These are phyloP conservation scores for Tolypocladium nubicola DNA, from an alignment of 2,329 filamentous ascomycete genomes.

Conservation along the genomic window DNA sequence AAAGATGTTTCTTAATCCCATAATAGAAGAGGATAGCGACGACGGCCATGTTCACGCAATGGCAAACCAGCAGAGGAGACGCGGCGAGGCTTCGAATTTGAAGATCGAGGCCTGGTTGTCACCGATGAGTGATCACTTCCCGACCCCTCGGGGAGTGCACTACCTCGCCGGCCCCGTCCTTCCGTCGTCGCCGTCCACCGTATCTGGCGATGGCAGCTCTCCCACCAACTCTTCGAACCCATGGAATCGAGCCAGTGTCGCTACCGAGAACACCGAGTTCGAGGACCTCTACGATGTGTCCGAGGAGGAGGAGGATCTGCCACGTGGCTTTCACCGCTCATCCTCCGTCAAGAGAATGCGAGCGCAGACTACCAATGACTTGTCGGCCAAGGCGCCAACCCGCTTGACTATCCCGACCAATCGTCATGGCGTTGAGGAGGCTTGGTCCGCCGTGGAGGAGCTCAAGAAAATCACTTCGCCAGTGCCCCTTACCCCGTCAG, in stretches of 20 bases:
- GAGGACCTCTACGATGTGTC: slow-evolving; percentile 84
- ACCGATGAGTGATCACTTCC: slow-evolving; percentile 55
- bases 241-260: slow-evolving; percentile 53
- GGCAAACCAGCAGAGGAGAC: slow-evolving; percentile 13
- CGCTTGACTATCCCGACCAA: slow-evolving; percentile 42
- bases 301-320: slow-evolving; percentile 51
- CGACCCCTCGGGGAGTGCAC: slow-evolving; percentile 57
- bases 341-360: slow-evolving; percentile 26
- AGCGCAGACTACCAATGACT: slow-evolving; percentile 24
- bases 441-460: slow-evolving; percentile 32
- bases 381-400: slow-evolving; percentile 22
- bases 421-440: slow-evolving; percentile 21
- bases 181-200: slow-evolving; percentile 45
- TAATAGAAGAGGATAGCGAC: slow-evolving; percentile 48
- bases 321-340: slow-evolving; percentile 13
- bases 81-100: slow-evolving; percentile 27
- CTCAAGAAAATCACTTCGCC: slow-evolving; percentile 43
- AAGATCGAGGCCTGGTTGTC: slow-evolving; percentile 49
- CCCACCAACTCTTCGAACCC: slow-evolving; percentile 45
- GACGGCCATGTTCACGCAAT: slow-evolving; percentile 16
- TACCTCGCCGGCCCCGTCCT: slow-evolving; percentile 53
- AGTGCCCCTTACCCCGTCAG: slow-evolving; percentile 52
- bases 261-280: slow-evolving; percentile 61
- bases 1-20: slow-evolving; percentile 49
- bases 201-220: slow-evolving; percentile 40